These are phyloP conservation scores for Chlorella sp. DNA, from an alignment of 139 green algal species.

Conservation along the genomic window DNA sequence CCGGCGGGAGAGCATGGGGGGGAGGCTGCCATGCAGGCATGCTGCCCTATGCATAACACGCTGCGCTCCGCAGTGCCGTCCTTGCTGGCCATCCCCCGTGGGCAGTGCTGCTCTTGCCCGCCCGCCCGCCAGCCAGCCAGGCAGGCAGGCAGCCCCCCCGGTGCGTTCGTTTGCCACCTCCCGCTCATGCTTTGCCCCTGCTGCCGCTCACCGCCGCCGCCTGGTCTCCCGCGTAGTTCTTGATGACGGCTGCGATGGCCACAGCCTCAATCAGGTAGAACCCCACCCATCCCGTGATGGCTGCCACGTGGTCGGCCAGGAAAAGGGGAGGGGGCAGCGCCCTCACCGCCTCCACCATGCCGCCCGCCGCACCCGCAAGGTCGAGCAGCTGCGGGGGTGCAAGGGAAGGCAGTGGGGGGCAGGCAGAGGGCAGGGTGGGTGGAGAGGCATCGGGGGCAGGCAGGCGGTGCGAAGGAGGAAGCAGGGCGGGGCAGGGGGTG, in stretches of 20 bases:
- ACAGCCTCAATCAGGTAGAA: conserved; percentile 33
- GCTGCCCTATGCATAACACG: neutral
- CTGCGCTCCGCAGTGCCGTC: too few species aligned
- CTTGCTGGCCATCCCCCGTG: too few species aligned
- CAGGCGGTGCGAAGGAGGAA: too few species aligned
- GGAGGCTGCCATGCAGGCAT: too few species aligned
- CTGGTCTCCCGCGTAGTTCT: neutral
- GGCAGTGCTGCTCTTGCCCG: too few species aligned
- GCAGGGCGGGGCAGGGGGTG: too few species aligned
- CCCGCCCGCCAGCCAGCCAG: too few species aligned
- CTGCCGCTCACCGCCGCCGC: neutral
- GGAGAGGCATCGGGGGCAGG: neutral
- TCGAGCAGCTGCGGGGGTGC: neutral
- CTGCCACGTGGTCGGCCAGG: conserved; percentile 12
- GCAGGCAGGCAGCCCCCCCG: too few species aligned
- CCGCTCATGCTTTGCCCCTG: neutral
- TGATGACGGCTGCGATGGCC: conserved; percentile 14
- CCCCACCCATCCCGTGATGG: conserved; percentile 20
- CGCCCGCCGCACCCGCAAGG: neutral
- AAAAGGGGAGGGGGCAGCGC: conserved; percentile 24
- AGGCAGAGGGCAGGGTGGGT: neutral
- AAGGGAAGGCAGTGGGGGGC: neutral
- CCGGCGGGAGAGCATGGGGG: neutral
- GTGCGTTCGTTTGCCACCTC: too few species aligned
- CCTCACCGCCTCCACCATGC: neutral